These are phyloP conservation scores for Fusarium floridanum DNA, from an alignment of 2,329 filamentous ascomycete genomes.

Conservation along the genomic window DNA sequence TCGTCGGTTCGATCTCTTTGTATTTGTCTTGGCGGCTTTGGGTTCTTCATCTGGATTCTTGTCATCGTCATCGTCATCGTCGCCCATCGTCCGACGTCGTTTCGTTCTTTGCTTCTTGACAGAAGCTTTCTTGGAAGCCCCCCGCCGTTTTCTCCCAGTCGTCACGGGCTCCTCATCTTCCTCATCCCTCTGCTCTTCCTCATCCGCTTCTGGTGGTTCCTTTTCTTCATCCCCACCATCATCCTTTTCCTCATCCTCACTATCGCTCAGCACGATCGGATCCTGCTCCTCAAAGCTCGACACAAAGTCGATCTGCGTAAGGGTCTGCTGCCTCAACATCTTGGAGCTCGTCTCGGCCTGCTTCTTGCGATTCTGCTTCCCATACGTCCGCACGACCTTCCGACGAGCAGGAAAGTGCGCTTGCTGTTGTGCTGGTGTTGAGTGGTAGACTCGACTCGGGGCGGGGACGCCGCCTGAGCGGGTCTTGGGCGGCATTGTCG, in stretches of 20 bases:
- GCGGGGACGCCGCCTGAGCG: constrained; percentile 54
- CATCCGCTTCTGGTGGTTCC: no score
- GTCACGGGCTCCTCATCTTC: constrained; percentile 38
- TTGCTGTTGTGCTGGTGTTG: constrained; percentile 55
- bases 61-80: constrained; percentile 33
- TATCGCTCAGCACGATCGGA: constrained; percentile 45
- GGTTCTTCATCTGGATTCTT: constrained; percentile 13
- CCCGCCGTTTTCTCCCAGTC: constrained; percentile 43
- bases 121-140: constrained; percentile 22
- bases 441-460: constrained; percentile 56
- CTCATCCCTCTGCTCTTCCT: constrained; percentile 25
- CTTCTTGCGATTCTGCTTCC: constrained; percentile 43
- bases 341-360: constrained; percentile 30
- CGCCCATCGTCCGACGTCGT: constrained; percentile 47
- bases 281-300: constrained; percentile 51
- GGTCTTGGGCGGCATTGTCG: constrained; percentile 53
- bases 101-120: constrained; percentile 36
- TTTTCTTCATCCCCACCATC: constrained; percentile 33
- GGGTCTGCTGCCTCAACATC: constrained; percentile 55
- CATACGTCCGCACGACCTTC: constrained; percentile 53
- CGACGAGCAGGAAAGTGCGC: constrained; percentile 54
- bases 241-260: constrained; percentile 43
- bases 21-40: constrained; percentile 26
- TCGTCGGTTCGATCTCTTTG: constrained; percentile 38
- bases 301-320: constrained; percentile 59